phyloP scores from a whole-genome alignment of 768 basidiomycete genomes.

The Mycena haematopus region DNA sequence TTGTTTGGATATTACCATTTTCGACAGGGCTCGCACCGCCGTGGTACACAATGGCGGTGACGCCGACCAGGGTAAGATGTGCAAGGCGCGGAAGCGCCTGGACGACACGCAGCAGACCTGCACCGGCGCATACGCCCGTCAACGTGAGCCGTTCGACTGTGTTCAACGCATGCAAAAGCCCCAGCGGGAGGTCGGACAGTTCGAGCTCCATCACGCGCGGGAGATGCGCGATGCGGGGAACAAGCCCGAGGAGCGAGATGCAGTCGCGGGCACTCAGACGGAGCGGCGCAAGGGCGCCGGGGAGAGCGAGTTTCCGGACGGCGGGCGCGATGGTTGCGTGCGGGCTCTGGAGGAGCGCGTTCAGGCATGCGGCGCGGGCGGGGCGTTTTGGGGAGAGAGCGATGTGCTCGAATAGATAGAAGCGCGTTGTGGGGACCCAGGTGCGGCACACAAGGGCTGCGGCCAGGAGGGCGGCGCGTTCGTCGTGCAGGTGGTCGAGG shows the following conservation, averaged over 20 bases:
- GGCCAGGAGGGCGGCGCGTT: conserved; percentile 30
- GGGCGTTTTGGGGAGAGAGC: conserved; percentile 12
- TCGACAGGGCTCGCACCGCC: background rate
- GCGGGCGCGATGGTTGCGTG: conserved; percentile 14
- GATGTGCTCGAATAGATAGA: conserved; percentile 35
- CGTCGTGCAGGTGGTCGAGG: conserved; percentile 40
- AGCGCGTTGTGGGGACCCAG: conserved; percentile 38
- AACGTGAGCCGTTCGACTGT: conserved; percentile 25
- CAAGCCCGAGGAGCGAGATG: conserved; percentile 16
- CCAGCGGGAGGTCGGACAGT: conserved; percentile 8
- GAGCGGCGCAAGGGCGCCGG: conserved; percentile 9
- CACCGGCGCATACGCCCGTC: conserved; percentile 13
- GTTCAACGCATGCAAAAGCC: conserved; percentile 25
- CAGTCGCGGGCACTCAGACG: background rate
- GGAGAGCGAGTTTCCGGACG: conserved; percentile 7
- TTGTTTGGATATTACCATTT: background rate
- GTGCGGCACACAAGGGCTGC: conserved; percentile 35
- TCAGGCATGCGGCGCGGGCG: conserved; percentile 7
- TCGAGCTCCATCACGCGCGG: conserved; percentile 8
- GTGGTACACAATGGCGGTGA: conserved; percentile 16
- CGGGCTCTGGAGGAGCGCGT: conserved; percentile 19
- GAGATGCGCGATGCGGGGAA: conserved; percentile 7
- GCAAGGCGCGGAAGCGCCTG: conserved; percentile 8
- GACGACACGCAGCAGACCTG: background rate
- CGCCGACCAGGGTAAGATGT: conserved; percentile 9